These are phyloP conservation scores for Leccinum uliginosum DNA, from an alignment of 768 basidiomycete genomes.

Conservation along the genomic window DNA sequence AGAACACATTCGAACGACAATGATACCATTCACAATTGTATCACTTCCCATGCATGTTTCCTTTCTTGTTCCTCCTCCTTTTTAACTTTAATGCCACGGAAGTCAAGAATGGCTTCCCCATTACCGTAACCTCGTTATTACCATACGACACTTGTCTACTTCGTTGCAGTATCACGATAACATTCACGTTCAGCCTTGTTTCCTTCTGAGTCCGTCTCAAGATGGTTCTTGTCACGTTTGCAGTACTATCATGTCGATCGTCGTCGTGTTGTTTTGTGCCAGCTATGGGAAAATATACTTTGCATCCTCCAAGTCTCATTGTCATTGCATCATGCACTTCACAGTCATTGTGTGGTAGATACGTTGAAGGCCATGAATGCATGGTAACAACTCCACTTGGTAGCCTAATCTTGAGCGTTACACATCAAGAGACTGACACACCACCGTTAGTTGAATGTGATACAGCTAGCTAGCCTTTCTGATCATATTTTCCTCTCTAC, in stretches of 20 bases:
- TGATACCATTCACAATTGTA: conserved; percentile 27
- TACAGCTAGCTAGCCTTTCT: neutral
- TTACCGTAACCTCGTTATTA: conserved; percentile 8
- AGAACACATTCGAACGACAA: conserved; percentile 25
- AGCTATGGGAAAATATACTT: conserved; percentile 18
- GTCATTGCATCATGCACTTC: neutral
- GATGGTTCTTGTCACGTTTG: conserved; percentile 14
- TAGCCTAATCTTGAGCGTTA: too few species aligned
- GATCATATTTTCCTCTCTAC: neutral
- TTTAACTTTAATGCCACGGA: conserved; percentile 1
- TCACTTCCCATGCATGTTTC: conserved; percentile 18
- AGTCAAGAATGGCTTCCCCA: neutral
- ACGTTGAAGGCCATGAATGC: neutral
- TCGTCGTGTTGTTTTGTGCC: conserved; percentile 23
- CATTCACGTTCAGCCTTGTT: neutral
- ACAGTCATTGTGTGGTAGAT: neutral
- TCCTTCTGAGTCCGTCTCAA: neutral
- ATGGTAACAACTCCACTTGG: too few species aligned
- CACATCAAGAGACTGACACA: too few species aligned
- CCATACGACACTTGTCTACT: conserved; percentile 11
- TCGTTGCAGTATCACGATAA: conserved; percentile 5
- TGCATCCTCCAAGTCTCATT: conserved; percentile 4
- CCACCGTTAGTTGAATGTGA: too few species aligned
- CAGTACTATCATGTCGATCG: conserved; percentile 20
- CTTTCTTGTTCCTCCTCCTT: neutral